Conservation (phyloP, 768 basidiomycete species). For the Mycena rosella region DNA sequence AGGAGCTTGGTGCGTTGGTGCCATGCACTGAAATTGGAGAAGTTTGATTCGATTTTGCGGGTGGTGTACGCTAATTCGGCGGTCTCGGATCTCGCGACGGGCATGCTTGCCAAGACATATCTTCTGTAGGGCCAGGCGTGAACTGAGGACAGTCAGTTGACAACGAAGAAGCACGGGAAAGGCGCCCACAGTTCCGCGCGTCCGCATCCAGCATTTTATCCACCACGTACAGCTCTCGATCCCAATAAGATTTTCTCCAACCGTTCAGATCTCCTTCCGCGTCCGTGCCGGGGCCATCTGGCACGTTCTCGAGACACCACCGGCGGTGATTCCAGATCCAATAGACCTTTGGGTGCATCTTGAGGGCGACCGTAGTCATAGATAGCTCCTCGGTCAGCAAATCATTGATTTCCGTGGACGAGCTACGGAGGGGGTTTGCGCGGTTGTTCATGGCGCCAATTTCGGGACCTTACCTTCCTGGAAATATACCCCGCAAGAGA, state of each 20-base stretch:
- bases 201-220: conserved; percentile 95
- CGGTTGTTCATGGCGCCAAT: neutral
- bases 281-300: conserved; percentile 71
- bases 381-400: conserved; percentile 79
- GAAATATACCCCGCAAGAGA: conserved; percentile 78
- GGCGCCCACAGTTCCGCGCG: conserved; percentile 87
- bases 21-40: conserved; percentile 99
- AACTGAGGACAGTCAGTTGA: conserved; percentile 61
- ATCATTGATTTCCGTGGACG: conserved; percentile 70
- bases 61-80: conserved; percentile 90
- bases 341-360: conserved; percentile 93
- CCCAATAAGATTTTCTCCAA: conserved; percentile 90
- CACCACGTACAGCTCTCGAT: conserved; percentile 85
- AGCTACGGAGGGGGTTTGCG: conserved; percentile 56
- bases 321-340: conserved; percentile 99
- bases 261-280: conserved; percentile 59
- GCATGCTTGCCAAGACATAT: conserved; percentile 82
- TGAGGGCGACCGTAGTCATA: conserved; percentile 85
- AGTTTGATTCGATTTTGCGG: conserved; percentile 92
- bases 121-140: conserved; percentile 96
- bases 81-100: conserved; percentile 63
- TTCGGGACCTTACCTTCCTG: conserved; percentile 61
- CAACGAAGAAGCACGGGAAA: neutral
- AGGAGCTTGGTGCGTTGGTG: conserved; percentile 94
- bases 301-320: conserved; percentile 94